A percentile compares a stretch with the other conserved stretches of the same genome.
phyloP scores from a whole-genome alignment of 2,329 filamentous ascomycete genomes.

The Leptographium radiaticola region DNA sequence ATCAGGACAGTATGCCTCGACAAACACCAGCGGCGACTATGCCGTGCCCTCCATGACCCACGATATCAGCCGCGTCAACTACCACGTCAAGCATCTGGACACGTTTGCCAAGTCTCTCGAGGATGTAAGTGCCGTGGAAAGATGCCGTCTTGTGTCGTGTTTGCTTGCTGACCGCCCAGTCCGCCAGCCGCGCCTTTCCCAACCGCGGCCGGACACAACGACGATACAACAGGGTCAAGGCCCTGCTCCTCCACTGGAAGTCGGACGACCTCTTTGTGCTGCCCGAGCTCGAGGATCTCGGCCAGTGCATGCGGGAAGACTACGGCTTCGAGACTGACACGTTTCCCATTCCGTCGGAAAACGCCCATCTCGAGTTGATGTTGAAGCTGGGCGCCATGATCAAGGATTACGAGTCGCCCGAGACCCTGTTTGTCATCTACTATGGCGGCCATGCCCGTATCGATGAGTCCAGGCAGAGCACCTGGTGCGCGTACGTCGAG shows the following conservation, averaged over 20 bases:
- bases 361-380: constrained; percentile 45
- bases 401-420: constrained; percentile 37
- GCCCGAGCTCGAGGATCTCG: constrained; percentile 42
- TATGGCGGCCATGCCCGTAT: constrained; percentile 48
- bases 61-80: constrained; percentile 43
- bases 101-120: constrained; percentile 41
- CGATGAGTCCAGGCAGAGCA: constrained; percentile 45
- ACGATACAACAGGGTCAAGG: constrained; percentile 42
- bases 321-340: constrained; percentile 44
- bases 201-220: constrained; percentile 38
- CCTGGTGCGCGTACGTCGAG: constrained; percentile 40
- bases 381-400: constrained; percentile 42
- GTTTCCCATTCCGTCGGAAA: constrained; percentile 44
- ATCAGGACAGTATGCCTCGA: constrained; percentile 28
- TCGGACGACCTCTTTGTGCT: constrained; percentile 45
- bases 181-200: constrained; percentile 41
- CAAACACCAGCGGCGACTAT: constrained; percentile 20
- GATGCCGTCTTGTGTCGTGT: background rate
- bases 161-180: constrained; percentile 17
- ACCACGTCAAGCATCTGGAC: constrained; percentile 42
- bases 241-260: constrained; percentile 42
- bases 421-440: constrained; percentile 44
- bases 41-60: constrained; percentile 33
- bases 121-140: constrained; percentile 28
- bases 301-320: constrained; percentile 39